Conservation (phyloP, 495 filamentous ascomycete genomes). For the Zalerion maritima region DNA sequence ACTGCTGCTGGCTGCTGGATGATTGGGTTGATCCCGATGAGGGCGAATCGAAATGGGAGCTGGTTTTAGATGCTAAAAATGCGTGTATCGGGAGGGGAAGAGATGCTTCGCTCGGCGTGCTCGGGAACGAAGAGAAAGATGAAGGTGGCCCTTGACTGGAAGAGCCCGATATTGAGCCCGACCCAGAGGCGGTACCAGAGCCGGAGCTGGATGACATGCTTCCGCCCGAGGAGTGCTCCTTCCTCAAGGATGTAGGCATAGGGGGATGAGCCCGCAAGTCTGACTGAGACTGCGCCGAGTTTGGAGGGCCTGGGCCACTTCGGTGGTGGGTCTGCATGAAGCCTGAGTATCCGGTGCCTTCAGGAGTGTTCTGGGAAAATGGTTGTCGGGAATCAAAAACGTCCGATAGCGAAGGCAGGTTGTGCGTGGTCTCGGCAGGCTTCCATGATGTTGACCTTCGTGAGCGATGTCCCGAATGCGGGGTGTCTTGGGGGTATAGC, state of each 20-base stretch:
- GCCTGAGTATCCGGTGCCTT: conserved; percentile 4
- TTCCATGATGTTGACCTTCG: conserved; percentile 7
- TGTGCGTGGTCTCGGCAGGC: conserved; percentile 4
- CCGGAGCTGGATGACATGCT: conserved; percentile 19
- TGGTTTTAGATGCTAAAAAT: conserved; percentile 21
- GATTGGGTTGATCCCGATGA: not conserved
- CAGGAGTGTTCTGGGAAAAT: too few relatives aligned
- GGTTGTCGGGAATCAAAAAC: conserved; percentile 17
- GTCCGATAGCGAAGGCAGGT: conserved; percentile 21
- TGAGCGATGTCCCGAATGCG: conserved; percentile 14
- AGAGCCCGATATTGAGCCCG: too few relatives aligned
- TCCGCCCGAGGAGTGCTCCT: conserved; percentile 24
- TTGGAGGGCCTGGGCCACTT: conserved; percentile 11
- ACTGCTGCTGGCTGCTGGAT: too few relatives aligned
- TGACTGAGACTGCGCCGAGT: conserved; percentile 8
- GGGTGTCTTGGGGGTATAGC: conserved; percentile 9
- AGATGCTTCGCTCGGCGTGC: conserved; percentile 27
- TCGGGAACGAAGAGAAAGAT: conserved; percentile 14
- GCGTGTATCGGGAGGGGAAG: conserved; percentile 35
- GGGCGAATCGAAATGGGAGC: not conserved
- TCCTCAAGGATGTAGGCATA: conserved; percentile 18
- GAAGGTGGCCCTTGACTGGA: too few relatives aligned
- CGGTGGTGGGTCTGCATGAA: too few relatives aligned
- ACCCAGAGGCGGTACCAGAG: too few relatives aligned
- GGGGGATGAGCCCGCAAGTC: conserved; percentile 4